Evolutionary conservation across 768 basidiomycete genomes (phyloP), one percentile per base, ranked within the genome.

Genomic region (Lentinula boryana): DNA sequence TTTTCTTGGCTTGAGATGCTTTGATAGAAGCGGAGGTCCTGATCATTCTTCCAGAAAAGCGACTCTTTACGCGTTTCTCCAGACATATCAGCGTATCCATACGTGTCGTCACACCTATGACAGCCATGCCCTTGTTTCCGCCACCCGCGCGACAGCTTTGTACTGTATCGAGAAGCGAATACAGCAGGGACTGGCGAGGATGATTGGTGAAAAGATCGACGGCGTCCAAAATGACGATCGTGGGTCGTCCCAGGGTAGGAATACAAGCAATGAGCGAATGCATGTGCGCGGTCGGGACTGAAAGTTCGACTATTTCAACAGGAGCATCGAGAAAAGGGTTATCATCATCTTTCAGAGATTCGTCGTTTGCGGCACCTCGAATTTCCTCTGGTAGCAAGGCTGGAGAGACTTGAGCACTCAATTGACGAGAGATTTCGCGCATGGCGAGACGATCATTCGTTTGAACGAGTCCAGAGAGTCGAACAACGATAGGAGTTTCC

Each of bases 1-100:
- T 70, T 7, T 67, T 70, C 12, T 83, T 68, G 79, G 87, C 89
- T 16, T 73, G 73, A 3, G 75, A 71, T 0, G 85, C 62, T 8
- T 74, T 75, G 4, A 74, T 67, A 2, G 87, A 85, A 13, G 89
- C 83, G 0, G 85, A 81, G 5, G 92, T 87, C 51, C 92, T 84
- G 60, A 95, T 79, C 67, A 93, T 91, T 59, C 97, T 81, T 35
- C 95, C 93, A 1, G 95, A 98, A 75, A 98, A 99, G 3, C 97
- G 85, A 64, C 94, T 97, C 74, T 98, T 97, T 54, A 99, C 97
- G 48, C 97, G 82, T 71, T 99, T 99, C 71, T 99, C 97, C 16
- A 99, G 78, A 2, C 91, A 74, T 63, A 91, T 89, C 62, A 98
- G 82, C 16, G 93, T 89, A 67, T 98, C 95, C 23, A 95, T 81